These are phyloP conservation scores for Sporothrix phasma DNA, from an alignment of 2,329 filamentous ascomycete species.

Conservation along the genomic window DNA sequence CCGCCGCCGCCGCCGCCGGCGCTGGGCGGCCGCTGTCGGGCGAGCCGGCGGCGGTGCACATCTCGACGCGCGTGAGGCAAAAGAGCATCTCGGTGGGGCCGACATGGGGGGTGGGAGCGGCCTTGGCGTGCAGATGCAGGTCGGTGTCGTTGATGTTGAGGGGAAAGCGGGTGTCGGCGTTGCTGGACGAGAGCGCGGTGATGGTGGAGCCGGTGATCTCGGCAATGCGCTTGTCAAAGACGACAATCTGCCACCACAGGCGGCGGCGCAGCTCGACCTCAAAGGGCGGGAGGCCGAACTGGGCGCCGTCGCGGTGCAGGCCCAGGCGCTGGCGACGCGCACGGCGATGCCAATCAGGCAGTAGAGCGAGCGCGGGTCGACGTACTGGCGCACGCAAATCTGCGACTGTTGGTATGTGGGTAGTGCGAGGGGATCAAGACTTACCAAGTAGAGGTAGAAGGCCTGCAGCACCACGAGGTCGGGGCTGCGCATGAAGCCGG, in stretches of 20 bases:
- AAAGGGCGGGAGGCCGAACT: conserved; percentile 42
- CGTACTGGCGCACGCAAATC: conserved; percentile 47
- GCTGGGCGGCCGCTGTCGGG: conserved; percentile 25
- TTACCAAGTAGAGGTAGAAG: conserved; percentile 55
- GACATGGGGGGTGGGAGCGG: conserved; percentile 37
- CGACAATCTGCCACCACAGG: conserved; percentile 62
- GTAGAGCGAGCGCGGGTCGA: conserved; percentile 51
- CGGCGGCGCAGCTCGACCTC: conserved; percentile 62
- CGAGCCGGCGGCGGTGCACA: conserved; percentile 42
- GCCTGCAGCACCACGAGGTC: conserved; percentile 61
- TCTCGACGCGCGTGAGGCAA: conserved; percentile 44
- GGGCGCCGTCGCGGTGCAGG: conserved; percentile 52
- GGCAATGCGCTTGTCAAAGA: conserved; percentile 58
- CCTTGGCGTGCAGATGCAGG: conserved; percentile 47
- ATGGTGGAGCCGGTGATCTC: conserved; percentile 54
- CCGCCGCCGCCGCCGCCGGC: background rate
- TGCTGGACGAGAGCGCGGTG: conserved; percentile 42
- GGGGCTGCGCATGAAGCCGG: conserved; percentile 54
- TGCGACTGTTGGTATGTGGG: conserved; percentile 28
- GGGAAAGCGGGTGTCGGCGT: conserved; percentile 45
- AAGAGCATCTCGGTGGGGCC: conserved; percentile 53
- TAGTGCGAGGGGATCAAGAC: conserved; percentile 20
- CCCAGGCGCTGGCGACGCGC: conserved; percentile 58
- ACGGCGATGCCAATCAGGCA: conserved; percentile 56
- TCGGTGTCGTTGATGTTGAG: conserved; percentile 55